Evolutionary conservation across 2,329 filamentous ascomycete genomes (phyloP), one percentile per base, ranked within the genome.

Genomic region (Sclerotinia subarctica): DNA sequence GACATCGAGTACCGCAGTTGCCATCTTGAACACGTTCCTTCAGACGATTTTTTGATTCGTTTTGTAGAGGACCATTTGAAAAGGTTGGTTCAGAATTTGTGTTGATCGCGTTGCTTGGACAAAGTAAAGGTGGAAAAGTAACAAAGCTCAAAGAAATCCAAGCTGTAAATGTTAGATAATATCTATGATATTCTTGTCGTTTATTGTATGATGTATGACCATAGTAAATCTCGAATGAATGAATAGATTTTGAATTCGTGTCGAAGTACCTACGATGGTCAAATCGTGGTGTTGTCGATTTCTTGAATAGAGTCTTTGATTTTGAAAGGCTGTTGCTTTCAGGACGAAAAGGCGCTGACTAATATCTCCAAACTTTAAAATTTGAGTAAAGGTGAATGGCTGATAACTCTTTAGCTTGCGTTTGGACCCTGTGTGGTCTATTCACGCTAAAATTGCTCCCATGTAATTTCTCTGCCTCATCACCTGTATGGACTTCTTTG

Each of bases 1-100:
- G 73, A 89, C 82, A 81, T 94, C 91, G 76, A 93, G 80, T 72
- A 79, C 82, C 71, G 82, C 82, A 75, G 82, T 82, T 79, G 84
- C 86, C 88, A 90, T 90, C 73, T 73, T 81, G 76, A 69, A 54
- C 32, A 60, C 47, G 13, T 51, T 64, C 58, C 64, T 69, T 54
- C 67, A 47, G 46, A 64, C 64, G 8, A 21, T 63, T 57, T 32
- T 44, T 42, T 35, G 63, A 24, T 64, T 47, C 64, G 42, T 65
- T 59, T 58, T 29, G 52, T 52, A 57, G 54, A 53, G 26, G 58
- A 69, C 24, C 68, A 69, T 69, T 47, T 42, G 58, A 51, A 46
- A 35, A 47, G 26, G 19, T 13, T 46, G 47, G 35, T 63, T 66
- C 38, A 21, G 21, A 15, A 51, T 49, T 62, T 62, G 42, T 57